These are phyloP conservation scores for Chlamydomonas sphaeroides DNA, from an alignment of 139 green algal genomes.

Conservation along the genomic window DNA sequence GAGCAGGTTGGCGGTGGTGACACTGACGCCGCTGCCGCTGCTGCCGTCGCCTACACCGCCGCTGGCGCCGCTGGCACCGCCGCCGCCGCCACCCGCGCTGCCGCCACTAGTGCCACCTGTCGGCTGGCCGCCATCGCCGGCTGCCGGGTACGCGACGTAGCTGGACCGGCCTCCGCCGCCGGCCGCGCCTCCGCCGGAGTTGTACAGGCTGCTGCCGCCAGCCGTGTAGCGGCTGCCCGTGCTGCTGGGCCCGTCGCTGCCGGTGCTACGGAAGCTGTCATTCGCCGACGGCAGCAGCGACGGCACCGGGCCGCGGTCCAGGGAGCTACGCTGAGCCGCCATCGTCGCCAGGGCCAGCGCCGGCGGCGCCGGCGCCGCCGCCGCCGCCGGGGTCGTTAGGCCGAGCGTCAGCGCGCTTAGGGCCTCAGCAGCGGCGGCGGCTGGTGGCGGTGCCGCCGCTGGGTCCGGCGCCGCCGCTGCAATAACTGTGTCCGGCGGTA, in stretches of 20 bases:
- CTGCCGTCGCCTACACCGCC: not conserved
- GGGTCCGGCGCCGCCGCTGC: too few relatives aligned
- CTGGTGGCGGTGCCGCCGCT: too few relatives aligned
- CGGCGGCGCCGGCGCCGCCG: too few relatives aligned
- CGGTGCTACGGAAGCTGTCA: not conserved
- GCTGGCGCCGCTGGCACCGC: not conserved
- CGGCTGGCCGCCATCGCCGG: too few relatives aligned
- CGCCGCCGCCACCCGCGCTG: not conserved
- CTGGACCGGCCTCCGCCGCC: too few relatives aligned
- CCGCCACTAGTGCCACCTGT: too few relatives aligned
- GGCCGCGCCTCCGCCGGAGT: not conserved
- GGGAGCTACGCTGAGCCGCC: not conserved
- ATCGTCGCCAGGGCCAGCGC: not conserved
- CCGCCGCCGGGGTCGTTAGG: not conserved
- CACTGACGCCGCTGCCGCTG: constrained; percentile 2
- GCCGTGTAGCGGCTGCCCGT: not conserved
- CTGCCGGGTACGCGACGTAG: too few relatives aligned
- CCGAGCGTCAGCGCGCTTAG: too few relatives aligned
- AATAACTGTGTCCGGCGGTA: too few relatives aligned
- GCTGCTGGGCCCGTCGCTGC: constrained; percentile 2
- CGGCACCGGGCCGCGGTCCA: too few relatives aligned
- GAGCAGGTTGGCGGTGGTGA: constrained; percentile 9
- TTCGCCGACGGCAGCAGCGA: too few relatives aligned
- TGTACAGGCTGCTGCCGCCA: not conserved
- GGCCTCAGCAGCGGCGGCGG: not conserved